These are phyloP conservation scores for Agaricus bisporus DNA, from an alignment of 768 basidiomycete genomes.

Conservation along the genomic window DNA sequence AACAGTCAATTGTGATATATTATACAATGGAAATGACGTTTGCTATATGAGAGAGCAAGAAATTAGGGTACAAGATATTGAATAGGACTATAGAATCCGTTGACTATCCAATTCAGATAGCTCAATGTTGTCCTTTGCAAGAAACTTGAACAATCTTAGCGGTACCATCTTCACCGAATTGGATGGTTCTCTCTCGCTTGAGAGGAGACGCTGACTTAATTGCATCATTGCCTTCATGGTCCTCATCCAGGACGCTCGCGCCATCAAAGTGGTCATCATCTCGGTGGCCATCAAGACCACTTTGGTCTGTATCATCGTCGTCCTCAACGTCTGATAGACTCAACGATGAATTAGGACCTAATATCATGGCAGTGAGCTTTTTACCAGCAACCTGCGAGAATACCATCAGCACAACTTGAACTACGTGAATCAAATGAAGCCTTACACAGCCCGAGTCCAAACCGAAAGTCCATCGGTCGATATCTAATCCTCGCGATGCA, in stretches of 20 bases:
- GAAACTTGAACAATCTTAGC: conserved; percentile 49
- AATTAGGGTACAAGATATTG: not conserved
- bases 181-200: conserved; percentile 25
- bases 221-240: conserved; percentile 15
- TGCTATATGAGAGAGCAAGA: not conserved
- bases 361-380: conserved; percentile 61
- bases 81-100: not conserved
- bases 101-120: not conserved
- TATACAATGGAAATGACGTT: too few relatives aligned
- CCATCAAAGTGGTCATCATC: conserved; percentile 14
- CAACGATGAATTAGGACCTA: conserved; percentile 23
- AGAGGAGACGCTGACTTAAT: conserved; percentile 12
- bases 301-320: conserved; percentile 10
- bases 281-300: conserved; percentile 8
- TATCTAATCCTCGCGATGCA: conserved; percentile 72
- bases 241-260: conserved; percentile 15
- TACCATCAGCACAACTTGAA: not conserved
- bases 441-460: conserved; percentile 84
- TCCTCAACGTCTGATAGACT: conserved; percentile 13
- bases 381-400: conserved; percentile 47
- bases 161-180: conserved; percentile 50
- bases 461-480: conserved; percentile 80
- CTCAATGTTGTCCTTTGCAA: conserved; percentile 22
- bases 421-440: conserved; percentile 8
- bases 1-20: too few relatives aligned